Evolutionary conservation across 352 stramenopile genomes (phyloP).

Genomic region (Phytophthora ramorum): DNA sequence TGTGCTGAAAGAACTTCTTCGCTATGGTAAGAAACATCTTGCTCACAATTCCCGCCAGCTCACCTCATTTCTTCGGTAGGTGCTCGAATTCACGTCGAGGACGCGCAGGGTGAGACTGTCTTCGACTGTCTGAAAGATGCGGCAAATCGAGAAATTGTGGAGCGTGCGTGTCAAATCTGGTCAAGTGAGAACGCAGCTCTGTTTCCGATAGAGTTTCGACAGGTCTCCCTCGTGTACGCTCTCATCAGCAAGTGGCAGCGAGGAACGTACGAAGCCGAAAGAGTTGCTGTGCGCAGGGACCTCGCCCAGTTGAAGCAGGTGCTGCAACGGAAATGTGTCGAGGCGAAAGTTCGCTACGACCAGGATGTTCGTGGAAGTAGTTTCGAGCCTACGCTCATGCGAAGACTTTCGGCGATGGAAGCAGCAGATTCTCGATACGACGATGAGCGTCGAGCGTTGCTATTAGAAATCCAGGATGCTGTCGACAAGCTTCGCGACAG

Average conservation of each 20-base stretch:
- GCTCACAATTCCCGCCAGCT: background rate
- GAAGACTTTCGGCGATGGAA: slow-evolving; percentile 43
- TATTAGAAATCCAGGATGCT: slow-evolving; percentile 40
- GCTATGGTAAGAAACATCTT: slow-evolving; percentile 46
- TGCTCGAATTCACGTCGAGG: slow-evolving; percentile 46
- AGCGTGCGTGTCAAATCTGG: slow-evolving; percentile 49
- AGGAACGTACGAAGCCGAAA: slow-evolving; percentile 18
- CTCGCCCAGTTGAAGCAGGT: slow-evolving; percentile 36
- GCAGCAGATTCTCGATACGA: slow-evolving; percentile 49
- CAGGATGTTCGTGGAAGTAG: slow-evolving; percentile 38
- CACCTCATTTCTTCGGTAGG: slow-evolving; percentile 25
- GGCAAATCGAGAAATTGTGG: slow-evolving; percentile 39
- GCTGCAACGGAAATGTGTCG: slow-evolving; percentile 48
- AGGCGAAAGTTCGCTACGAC: slow-evolving; percentile 66
- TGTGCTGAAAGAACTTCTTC: slow-evolving; percentile 65
- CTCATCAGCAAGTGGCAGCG: slow-evolving; percentile 50
- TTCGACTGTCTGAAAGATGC: slow-evolving; percentile 53
- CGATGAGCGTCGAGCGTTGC: slow-evolving; percentile 30
- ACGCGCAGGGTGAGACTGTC: slow-evolving; percentile 54
- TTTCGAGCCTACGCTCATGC: slow-evolving; percentile 49
- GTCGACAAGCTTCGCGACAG: slow-evolving; percentile 39
- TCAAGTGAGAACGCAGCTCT: slow-evolving; percentile 39
- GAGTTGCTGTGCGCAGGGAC: slow-evolving; percentile 32
- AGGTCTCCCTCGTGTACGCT: slow-evolving; percentile 41
- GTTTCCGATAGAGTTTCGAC: slow-evolving; percentile 59